phyloP scores from a whole-genome alignment of 805 yeast species.

The Kazachstania bromeliacearum region DNA sequence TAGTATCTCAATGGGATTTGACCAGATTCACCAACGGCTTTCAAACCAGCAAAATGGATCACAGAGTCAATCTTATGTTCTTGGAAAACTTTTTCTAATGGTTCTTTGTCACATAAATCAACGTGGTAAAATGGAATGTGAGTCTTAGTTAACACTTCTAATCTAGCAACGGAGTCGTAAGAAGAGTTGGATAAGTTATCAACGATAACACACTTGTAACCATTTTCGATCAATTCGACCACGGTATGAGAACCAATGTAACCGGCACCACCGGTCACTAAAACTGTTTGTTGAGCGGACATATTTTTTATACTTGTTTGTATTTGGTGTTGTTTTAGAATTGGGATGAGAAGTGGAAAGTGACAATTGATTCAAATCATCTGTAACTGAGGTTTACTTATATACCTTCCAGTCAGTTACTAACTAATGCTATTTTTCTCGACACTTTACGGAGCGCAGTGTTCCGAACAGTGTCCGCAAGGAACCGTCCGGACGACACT shows the following conservation, averaged over 20 bases:
- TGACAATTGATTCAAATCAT: too few relatives aligned
- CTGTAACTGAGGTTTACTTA: too few relatives aligned
- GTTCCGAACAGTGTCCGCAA: neutral
- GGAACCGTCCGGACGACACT: neutral
- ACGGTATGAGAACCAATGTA: conserved; percentile 80
- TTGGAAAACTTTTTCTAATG: conserved; percentile 39
- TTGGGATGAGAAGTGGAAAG: too few relatives aligned
- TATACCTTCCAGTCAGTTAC: too few relatives aligned
- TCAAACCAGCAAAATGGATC: conserved; percentile 73
- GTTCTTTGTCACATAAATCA: conserved; percentile 47
- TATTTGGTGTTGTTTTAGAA: neutral
- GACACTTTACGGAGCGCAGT: too few relatives aligned
- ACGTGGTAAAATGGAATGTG: conserved; percentile 47
- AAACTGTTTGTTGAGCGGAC: conserved; percentile 30
- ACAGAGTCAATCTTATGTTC: conserved; percentile 46
- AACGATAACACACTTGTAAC: conserved; percentile 60
- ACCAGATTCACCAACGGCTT: conserved; percentile 75
- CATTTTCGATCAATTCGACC: conserved; percentile 49
- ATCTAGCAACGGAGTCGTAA: conserved; percentile 53
- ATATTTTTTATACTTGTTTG: neutral
- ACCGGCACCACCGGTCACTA: conserved; percentile 83
- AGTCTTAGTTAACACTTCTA: conserved; percentile 42
- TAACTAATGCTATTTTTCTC: too few relatives aligned
- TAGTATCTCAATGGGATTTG: conserved; percentile 59
- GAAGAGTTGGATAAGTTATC: conserved; percentile 64